Evolutionary conservation across 2,329 filamentous ascomycete genomes (phyloP).

Genomic region (Ambrosiella cleistominuta): DNA sequence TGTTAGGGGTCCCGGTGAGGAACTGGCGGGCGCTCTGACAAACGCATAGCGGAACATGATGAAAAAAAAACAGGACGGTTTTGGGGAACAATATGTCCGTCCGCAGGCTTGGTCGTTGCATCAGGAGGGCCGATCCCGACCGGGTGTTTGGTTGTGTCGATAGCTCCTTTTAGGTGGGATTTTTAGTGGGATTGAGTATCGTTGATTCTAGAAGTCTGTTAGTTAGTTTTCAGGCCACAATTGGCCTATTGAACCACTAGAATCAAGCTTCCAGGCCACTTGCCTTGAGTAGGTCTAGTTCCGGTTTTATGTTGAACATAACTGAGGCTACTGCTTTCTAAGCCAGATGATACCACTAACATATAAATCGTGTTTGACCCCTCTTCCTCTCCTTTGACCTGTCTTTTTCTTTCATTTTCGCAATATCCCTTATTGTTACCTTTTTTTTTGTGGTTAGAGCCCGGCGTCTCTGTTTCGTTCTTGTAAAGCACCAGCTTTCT

Average conservation of each 20-base stretch:
- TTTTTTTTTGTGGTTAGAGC: not conserved
- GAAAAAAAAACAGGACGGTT: not conserved
- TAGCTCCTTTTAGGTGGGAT: not conserved
- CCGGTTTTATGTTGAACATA: not conserved
- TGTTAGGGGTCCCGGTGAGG: not conserved
- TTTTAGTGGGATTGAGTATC: not conserved
- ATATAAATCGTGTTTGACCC: not conserved
- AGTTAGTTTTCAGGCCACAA: not conserved
- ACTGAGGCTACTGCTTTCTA: conserved; percentile 1
- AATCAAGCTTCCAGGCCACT: not conserved
- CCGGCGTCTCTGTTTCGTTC: not conserved
- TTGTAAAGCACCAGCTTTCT: not conserved
- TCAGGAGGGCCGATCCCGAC: not conserved
- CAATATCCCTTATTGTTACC: not conserved
- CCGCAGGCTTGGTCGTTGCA: not conserved
- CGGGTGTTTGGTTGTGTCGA: not conserved
- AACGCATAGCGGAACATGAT: not conserved
- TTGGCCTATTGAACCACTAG: not conserved
- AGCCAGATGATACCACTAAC: not conserved
- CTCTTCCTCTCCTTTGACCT: not conserved
- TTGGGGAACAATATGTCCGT: not conserved
- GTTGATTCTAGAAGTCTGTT: not conserved
- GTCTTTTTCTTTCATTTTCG: not conserved
- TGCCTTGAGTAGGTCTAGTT: conserved; percentile 8
- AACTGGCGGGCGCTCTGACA: not conserved